Evolutionary conservation across 2,329 filamentous ascomycete species (phyloP), one percentile per base, ranked within the genome.

Genomic region (Ascochyta rabiei): DNA sequence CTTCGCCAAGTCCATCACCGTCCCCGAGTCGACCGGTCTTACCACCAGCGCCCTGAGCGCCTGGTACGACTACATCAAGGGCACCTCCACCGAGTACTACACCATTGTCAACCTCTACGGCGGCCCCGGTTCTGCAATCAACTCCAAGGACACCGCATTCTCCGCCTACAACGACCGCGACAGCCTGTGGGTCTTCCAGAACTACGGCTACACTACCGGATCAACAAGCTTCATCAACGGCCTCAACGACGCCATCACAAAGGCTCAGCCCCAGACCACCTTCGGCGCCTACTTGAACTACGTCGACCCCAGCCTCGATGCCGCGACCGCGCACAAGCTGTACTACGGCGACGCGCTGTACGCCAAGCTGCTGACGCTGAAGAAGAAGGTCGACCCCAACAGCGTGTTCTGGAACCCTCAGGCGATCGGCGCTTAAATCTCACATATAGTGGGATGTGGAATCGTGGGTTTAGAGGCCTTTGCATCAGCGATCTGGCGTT

Each of bases 201-300:
- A 75, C 60, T 76, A 73, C 48, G 73, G 72, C 4, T 65, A 60
- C 19, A 60, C 50, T 6, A 56, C 51, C 7, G 58, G 52, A 6
- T 62, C 59, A 8, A 72, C 76, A 23, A 47, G 59, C 28, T 78
- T 77, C 45, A 67, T 80, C 33, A 73, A 80, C 31, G 75, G 75
- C 45, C 76, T 80, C 65, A 76, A 78, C 56, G 69, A 75, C 9
- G 73, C 69, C 6, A 69, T 79, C 43, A 73, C 69, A 26, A 63
- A 70, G 12, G 67, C 65, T n/a, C 71, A 77, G 68, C 67, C 70
- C 12, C 61, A 73, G 31, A 74, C 70, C 1, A 61, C 71, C 7
- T 81, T 80, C 68, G 80, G 79, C 16, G 79, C 79, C 53, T 84
- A 84, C 58, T 72, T 80, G 60, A 84, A 84, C 72, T 84, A 84